Evolutionary conservation across 495 filamentous ascomycete genomes (phyloP), one percentile per base, ranked within the genome.

Genomic region (Choiromyces venosus): DNA sequence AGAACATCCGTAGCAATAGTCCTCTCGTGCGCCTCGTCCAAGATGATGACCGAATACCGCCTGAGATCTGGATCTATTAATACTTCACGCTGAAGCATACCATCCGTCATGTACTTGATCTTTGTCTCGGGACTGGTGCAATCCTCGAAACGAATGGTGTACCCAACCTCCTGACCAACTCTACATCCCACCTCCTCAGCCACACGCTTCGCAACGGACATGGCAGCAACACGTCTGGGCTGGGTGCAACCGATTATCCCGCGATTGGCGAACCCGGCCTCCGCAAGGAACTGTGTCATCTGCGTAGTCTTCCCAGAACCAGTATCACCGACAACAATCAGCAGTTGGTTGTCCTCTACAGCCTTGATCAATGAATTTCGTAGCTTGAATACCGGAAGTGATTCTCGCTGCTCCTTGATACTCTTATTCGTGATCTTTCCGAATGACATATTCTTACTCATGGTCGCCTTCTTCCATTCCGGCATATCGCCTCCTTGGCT

Each of bases 61-160:
- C 87, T 91, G 65, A 98, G 83, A 78, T 94, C 88, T 0, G 93
- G 92, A 80, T 98, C 96, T 38, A 97, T 85, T 21, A 99, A 85
- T 73, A 97, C 92, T 83, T 99, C 96, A 83, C 95, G 85, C 83
- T 98, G 90, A 78, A 99, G 87, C 91, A 98, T 99, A 82, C 95
- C 95, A 75, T 99, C 95, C 18, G 95, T 99, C 94, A 98, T 97
- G 83, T 98, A 99, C 84, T 98, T 98, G 85, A 99, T 97, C 81
- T 89, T 90, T 18, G 95, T 99, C 19, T 92, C 89, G 1, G 93
- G 90, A 75, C 89, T 91, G 0, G 95, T 97, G 79, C 89, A 91
- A 79, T 99, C 96, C 80, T 99, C 95, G 81, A 99, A 99, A 81
- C 95, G 91, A 81, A 99, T 97, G 0, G 93, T 97, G 79, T 98